Evolutionary conservation across 306 rosid genomes (phyloP), one percentile per base, ranked within the genome.

Genomic region (Macrotyloma uniflorum): DNA sequence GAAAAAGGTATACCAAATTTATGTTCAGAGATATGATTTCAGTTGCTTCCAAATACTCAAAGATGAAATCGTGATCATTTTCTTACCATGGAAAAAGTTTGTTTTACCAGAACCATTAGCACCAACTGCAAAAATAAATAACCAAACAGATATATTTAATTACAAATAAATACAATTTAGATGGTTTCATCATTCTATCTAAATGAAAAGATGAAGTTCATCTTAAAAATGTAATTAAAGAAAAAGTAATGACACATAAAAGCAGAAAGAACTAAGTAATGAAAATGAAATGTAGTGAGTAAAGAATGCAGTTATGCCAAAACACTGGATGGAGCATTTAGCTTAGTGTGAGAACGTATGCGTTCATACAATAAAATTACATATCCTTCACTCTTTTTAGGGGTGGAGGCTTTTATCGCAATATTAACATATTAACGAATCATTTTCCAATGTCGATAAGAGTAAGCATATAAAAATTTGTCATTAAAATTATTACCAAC

Each of bases 21-120:
- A 42, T 79, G 57, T 40, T 70, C 20, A 46, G 70, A 62, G 32
- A 46, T 63, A 59, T 10, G 73, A 40, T 18, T 66, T 53, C 70
- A 73, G 75, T 66, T 66, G 58, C 43, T 77, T 46, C 62, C 43
- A 75, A 80, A 63, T 6, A 23, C 3, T 32, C 7, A 46, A n/a
- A n/a, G 67, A 74, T 78, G 64, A 45, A 67, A 15, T 5, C 22
- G 13, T 6, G 20, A 50, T 40, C 13, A 36, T 68, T 16, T 80
- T 55, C 86, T 80, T 83, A 95, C 99, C 99, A 77, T 95, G 93
- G 82, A 95, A 95, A 83, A 95, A 95, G 86, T 95, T 95, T 30
- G 99, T 82, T 86, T 95, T 95, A 46, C 99, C 99, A 75, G 99
- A 95, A 61, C 99, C 99, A 87, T 95, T 95, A 54, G 99, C 98